Base-by-base conservation (phyloP, 257 asterid species). In the Ehretia macrophylla region DNA sequence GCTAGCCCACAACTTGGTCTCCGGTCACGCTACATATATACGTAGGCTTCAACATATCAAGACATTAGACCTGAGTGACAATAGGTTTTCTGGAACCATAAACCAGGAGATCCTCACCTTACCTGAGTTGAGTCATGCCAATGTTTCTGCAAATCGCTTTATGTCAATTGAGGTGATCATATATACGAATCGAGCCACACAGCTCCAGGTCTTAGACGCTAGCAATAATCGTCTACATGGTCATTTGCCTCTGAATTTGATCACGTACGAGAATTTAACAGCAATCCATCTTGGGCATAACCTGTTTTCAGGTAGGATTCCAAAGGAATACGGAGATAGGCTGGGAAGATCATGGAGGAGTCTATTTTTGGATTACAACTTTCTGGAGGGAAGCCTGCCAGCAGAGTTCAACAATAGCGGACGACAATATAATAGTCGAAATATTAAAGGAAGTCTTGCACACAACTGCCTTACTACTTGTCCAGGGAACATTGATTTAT, bases 391-490 rank as follows among this genome's bases (percentile, higher is more conserved):
- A 56, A 27, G 39, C 2, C 37, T 76, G 60, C 87, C 87, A 0
- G 5, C 18, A 1, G 75, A 62, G 46, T 71, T 72, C 48, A 10
- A 11, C 10, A 18, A 32, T 6, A 27, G 44, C 8, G 39, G 11
- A 9, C 32, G 47, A 3, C 12, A 10, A 11, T 5, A 38, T 6
- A 11, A 38, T 5, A 6, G 11, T 38, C 9, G 17, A 56, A 67
- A 51, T 13, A 20, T 58, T 0, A 72, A 35, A n/a, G 84, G 80
- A 8, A 81, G 80, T 64, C 55, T 81, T 49, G 82, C 75, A 4
- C 84, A 69, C 12, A 81, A 81, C 56, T 81, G 87, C 56, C 72
- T 81, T 42, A 59, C 23, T 5, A 59, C 19, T 5, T 81, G 87
- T 62, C 68, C 75, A 1, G 20, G 20, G 17, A 48, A 47, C 10